Evolutionary conservation across 768 basidiomycete genomes (phyloP).

Genomic region (Termitomyces sp.): DNA sequence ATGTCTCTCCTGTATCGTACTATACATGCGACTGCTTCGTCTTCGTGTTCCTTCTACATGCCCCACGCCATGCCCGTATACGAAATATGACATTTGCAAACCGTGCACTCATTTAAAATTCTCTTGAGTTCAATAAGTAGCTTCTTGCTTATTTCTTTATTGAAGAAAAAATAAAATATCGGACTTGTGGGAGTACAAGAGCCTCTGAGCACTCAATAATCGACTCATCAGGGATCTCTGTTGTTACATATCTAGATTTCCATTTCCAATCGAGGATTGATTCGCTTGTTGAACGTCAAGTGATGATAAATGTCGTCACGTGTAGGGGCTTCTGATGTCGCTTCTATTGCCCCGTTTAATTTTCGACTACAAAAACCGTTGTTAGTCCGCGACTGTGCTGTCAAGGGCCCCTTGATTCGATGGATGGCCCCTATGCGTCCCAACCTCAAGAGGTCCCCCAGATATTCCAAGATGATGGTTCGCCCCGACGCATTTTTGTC

Average conservation of each 20-base stretch:
- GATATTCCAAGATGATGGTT: slow-evolving; percentile 33
- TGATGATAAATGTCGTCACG: neutral
- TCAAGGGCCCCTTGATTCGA: neutral
- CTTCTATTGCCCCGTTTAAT: neutral
- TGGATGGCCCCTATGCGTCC: slow-evolving; percentile 3
- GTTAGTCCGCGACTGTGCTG: neutral
- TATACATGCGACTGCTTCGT: slow-evolving; percentile 29
- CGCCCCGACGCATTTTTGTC: slow-evolving; percentile 45
- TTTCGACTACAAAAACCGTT: neutral
- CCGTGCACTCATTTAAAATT: neutral
- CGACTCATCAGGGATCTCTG: too few relatives aligned
- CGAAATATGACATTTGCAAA: slow-evolving; percentile 17
- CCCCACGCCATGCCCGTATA: slow-evolving; percentile 28
- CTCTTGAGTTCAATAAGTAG: neutral
- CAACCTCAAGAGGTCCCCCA: slow-evolving; percentile 2
- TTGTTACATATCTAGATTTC: too few relatives aligned
- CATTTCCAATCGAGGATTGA: neutral
- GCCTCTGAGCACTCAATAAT: too few relatives aligned
- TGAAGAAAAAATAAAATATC: too few relatives aligned
- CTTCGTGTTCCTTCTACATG: slow-evolving; percentile 38
- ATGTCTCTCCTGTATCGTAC: slow-evolving; percentile 23
- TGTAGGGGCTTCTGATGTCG: neutral
- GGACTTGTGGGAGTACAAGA: too few relatives aligned
- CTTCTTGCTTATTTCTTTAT: too few relatives aligned
- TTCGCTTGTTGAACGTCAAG: neutral